Conservation (phyloP, 1,139 yeast species). For the Sugiyamaella neomexicana region DNA sequence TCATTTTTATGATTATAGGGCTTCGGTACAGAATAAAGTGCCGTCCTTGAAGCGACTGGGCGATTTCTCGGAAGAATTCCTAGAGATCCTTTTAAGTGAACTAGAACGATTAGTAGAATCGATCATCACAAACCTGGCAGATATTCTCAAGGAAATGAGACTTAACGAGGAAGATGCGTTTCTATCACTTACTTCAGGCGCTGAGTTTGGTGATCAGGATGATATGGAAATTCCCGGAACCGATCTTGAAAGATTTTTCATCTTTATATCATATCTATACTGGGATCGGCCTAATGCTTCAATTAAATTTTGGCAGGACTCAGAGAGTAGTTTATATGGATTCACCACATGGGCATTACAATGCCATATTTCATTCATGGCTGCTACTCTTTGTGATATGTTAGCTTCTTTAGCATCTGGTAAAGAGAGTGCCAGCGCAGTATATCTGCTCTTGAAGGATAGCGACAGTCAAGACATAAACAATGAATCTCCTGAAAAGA, state of each 20-base stretch:
- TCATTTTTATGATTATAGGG: constrained; percentile 55
- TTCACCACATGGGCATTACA: constrained; percentile 86
- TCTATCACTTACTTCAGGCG: constrained; percentile 49
- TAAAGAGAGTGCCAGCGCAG: constrained; percentile 52
- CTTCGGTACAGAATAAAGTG: constrained; percentile 58
- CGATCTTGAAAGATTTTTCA: constrained; percentile 83
- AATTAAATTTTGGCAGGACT: constrained; percentile 68
- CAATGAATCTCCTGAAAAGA: constrained; percentile 11
- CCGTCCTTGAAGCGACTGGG: constrained; percentile 28
- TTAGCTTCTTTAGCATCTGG: constrained; percentile 72
- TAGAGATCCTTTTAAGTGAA: constrained; percentile 24
- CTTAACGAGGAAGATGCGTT: constrained; percentile 81
- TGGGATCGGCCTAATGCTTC: constrained; percentile 60
- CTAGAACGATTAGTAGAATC: constrained; percentile 52
- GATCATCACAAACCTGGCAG: constrained; percentile 73
- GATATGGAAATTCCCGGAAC: constrained; percentile 56
- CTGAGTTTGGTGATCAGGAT: constrained; percentile 28
- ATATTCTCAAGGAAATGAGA: constrained; percentile 73
- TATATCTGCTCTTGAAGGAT: constrained; percentile 43
- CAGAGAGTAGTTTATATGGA: constrained; percentile 64
- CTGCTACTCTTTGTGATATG: constrained; percentile 79
- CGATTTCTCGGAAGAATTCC: constrained; percentile 27
- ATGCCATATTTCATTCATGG: constrained; percentile 78
- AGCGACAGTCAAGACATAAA: background rate
- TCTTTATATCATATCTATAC: constrained; percentile 73